These are phyloP conservation scores for Fragaria ananassa DNA, from an alignment of 306 rosid genomes.

Conservation along the genomic window DNA sequence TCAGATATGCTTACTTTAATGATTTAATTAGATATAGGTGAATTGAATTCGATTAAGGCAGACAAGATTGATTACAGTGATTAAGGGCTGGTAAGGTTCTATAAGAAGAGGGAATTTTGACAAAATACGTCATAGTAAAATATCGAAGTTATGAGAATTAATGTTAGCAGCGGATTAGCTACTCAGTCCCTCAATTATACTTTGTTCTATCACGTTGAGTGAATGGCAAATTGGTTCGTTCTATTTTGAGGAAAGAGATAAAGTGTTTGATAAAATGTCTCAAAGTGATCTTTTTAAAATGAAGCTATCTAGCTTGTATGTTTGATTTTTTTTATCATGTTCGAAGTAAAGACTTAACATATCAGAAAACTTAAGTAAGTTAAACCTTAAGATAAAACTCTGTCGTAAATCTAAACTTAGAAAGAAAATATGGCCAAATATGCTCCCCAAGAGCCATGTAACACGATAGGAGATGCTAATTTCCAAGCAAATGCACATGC, in stretches of 20 bases:
- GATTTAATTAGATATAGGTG: not conserved
- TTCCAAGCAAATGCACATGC: constrained; percentile 44
- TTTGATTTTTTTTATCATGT: not conserved
- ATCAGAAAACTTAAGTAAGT: not conserved
- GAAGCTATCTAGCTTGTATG: not conserved
- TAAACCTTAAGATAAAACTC: not conserved
- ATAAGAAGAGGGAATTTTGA: no score
- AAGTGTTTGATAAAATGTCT: not conserved
- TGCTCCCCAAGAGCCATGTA: constrained; percentile 8
- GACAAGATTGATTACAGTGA: no score
- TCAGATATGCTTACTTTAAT: not conserved
- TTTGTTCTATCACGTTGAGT: not conserved
- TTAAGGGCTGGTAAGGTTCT: not conserved
- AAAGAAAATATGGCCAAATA: not conserved
- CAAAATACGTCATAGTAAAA: not conserved
- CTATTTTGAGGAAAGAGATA: not conserved
- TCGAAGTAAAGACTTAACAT: not conserved
- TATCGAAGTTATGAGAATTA: not conserved
- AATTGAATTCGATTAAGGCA: no score
- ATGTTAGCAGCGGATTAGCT: not conserved
- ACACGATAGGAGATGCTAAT: constrained; percentile 22
- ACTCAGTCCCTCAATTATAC: not conserved
- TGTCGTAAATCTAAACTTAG: not conserved
- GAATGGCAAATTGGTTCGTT: not conserved
- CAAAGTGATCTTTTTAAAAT: not conserved